Base-by-base conservation (phyloP, 2,329 filamentous ascomycete genomes). In the Hymenoscyphus scutula region DNA sequence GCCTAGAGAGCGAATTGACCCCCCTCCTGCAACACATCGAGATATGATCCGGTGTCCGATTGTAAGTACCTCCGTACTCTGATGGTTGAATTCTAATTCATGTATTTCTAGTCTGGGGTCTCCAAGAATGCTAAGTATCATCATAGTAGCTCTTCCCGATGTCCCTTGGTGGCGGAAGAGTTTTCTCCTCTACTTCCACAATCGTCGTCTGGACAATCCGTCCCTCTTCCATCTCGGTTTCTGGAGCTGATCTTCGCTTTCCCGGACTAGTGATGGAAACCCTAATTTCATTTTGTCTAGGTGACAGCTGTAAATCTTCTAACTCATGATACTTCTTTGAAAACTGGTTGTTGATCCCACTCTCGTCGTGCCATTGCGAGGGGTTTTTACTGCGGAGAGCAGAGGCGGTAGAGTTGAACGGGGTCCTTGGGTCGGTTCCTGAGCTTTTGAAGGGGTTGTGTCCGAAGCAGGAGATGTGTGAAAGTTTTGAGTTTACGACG, bases 181-280 rank as follows among this genome's bases (percentile, higher is more conserved):
- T 45, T 5, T 53, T 19, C 57, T 51, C 41, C n/a, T 59, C 57
- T 25, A 53, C 29, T 17, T 59, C 57, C 41, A 59, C 57, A 30
- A 34, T 59, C 8, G 30, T 38, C 1, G 57, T 59, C 13, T 59
- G 57, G 5, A 59, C 10, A 51, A 59, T 59, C 41, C 30, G 34
- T 17, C 38, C 45, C 6, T 34, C 57, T 23, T 53, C 57, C 25
- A 59, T 8, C 15, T 53, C 41, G 19, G 27, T 51, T 30, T 48
- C 29, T 17, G 8, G n/a, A 2, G 23, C 57, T 5, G n/a, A n/a
- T 15, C 38, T 48, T 48, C n/a, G n/a, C 41, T 41, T 25, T 37
- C 27, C 57, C 11, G 41, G 27, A 34, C 57, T 59, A 53, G 19
- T 51, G 32, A 59, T 59, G n/a, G 27, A 29, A 8, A 59, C 57